These are phyloP conservation scores for Nicotiana knightiana DNA, from an alignment of 257 asterid genomes.

Conservation along the genomic window DNA sequence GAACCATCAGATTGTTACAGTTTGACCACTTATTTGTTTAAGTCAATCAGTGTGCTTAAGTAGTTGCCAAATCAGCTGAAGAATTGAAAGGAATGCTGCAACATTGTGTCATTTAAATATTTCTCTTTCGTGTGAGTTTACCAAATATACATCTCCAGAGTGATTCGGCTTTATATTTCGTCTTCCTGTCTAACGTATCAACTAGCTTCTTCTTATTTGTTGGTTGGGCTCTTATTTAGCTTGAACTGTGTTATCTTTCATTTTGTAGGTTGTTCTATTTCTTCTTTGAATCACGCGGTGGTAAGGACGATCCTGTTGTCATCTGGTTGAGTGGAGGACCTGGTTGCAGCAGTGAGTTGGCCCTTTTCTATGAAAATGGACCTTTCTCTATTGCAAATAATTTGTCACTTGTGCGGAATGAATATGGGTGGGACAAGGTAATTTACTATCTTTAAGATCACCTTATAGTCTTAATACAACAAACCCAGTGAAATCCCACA, in stretches of 20 bases:
- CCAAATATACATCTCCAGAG: neutral
- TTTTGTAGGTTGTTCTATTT: conserved; percentile 85
- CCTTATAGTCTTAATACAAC: neutral
- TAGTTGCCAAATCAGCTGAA: too few relatives aligned
- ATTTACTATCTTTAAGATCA: neutral
- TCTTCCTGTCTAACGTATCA: neutral
- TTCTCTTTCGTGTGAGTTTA: neutral
- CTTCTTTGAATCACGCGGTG: conserved; percentile 81
- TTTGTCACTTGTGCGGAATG: conserved; percentile 69
- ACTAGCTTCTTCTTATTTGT: neutral
- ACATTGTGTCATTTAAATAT: neutral
- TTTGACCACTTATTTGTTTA: neutral
- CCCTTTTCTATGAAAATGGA: conserved; percentile 93
- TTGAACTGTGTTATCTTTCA: neutral
- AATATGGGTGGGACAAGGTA: conserved; percentile 70
- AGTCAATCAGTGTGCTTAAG: neutral
- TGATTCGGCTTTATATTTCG: neutral
- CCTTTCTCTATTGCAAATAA: conserved; percentile 69
- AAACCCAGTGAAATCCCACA: too few relatives aligned
- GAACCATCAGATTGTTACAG: neutral
- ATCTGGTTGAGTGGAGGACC: conserved; percentile 99
- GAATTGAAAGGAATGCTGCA: too few relatives aligned
- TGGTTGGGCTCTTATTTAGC: neutral
- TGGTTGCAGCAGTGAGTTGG: conserved; percentile 97
- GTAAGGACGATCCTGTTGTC: conserved; percentile 73